phyloP scores from a whole-genome alignment of 257 asterid species.

The Capsicum rhomboideum region DNA sequence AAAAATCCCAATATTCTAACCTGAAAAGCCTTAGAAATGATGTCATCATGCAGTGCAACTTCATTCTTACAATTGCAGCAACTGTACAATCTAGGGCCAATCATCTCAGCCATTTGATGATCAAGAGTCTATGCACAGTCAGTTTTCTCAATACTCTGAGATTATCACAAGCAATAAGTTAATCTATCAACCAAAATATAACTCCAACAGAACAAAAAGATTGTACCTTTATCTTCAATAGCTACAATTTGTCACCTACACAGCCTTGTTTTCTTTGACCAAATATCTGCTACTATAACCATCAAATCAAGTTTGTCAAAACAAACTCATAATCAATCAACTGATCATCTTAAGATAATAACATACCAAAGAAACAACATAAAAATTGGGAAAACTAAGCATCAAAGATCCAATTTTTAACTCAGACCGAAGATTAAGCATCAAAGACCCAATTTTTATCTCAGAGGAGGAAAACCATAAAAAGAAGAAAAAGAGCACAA shows the following conservation, averaged over 20 bases:
- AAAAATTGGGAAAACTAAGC: background rate
- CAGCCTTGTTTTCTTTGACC: background rate
- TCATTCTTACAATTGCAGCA: constrained; percentile 79
- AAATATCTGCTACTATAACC: background rate
- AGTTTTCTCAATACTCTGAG: background rate
- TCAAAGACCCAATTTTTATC: background rate
- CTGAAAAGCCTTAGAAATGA: constrained; percentile 43
- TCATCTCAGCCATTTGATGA: constrained; percentile 49
- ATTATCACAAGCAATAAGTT: background rate
- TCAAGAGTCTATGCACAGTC: background rate
- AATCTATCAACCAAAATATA: background rate
- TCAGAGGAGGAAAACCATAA: background rate
- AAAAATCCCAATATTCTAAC: background rate
- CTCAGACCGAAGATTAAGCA: background rate
- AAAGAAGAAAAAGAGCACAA: background rate
- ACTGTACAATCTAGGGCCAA: constrained; percentile 78
- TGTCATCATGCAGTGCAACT: constrained; percentile 55
- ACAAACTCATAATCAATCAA: background rate
- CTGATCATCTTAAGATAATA: background rate
- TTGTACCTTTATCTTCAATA: background rate
- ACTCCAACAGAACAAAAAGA: background rate
- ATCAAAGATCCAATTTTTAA: background rate
- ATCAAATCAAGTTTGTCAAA: background rate
- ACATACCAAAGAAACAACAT: background rate
- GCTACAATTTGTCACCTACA: background rate